Evolutionary conservation across 2,329 filamentous ascomycete species (phyloP).

Genomic region (Sodiomyces alkalinus): DNA sequence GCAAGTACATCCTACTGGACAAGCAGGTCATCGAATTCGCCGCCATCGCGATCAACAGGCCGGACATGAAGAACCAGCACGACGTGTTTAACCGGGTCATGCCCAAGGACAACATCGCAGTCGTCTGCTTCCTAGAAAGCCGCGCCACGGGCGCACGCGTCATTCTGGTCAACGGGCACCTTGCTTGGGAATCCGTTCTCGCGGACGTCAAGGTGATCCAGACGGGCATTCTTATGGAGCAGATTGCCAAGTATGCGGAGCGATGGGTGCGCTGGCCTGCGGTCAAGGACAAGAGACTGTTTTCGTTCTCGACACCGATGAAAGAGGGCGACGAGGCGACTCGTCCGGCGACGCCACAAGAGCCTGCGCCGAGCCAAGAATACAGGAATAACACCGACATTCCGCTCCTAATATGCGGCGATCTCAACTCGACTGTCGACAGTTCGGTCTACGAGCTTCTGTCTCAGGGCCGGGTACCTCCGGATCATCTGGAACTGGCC

Average conservation of each 20-base stretch:
- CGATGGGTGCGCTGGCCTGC: conserved; percentile 68
- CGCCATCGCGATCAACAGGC: conserved; percentile 80
- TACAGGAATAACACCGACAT: conserved; percentile 80
- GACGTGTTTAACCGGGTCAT: conserved; percentile 98
- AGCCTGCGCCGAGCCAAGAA: conserved; percentile 68
- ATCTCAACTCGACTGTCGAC: conserved; percentile 82
- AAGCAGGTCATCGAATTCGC: conserved; percentile 91
- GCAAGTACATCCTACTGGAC: conserved; percentile 86
- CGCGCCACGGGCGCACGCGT: conserved; percentile 76
- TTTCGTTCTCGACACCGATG: conserved; percentile 20
- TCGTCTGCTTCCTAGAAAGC: conserved; percentile 86
- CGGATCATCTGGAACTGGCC: conserved; percentile 66
- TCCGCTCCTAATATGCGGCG: conserved; percentile 79
- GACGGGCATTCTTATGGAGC: conserved; percentile 88
- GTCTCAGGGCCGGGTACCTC: conserved; percentile 60
- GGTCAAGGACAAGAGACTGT: conserved; percentile 64
- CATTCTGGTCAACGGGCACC: conserved; percentile 85
- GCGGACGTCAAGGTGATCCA: conserved; percentile 95
- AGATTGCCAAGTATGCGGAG: conserved; percentile 73
- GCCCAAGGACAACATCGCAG: conserved; percentile 94
- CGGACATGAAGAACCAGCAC: conserved; percentile 93
- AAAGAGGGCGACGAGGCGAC: conserved; percentile 29
- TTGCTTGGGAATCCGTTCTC: conserved; percentile 85
- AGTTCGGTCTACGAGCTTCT: conserved; percentile 89
- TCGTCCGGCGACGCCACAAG: conserved; percentile 37